These are phyloP conservation scores for Tephrocybe sp. DNA, from an alignment of 768 basidiomycete species.

Conservation along the genomic window DNA sequence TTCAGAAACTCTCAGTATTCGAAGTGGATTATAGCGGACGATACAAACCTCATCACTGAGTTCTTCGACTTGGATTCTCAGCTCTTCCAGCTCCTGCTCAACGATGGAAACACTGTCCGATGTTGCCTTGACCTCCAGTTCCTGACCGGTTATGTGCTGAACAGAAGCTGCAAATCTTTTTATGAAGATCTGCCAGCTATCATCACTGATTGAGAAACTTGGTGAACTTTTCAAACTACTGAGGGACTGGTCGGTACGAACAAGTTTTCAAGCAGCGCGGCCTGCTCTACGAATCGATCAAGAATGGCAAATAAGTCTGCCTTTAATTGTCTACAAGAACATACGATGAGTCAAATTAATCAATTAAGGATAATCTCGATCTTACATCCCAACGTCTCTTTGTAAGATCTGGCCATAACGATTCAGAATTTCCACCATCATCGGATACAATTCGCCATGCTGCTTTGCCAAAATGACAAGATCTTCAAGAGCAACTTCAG, in stretches of 20 bases:
- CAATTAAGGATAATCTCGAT: neutral
- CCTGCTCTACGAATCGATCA: constrained; percentile 66
- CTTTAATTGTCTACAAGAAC: constrained; percentile 10
- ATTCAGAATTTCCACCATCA: constrained; percentile 59
- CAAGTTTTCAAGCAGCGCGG: constrained; percentile 62
- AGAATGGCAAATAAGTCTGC: constrained; percentile 38
- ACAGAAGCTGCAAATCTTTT: constrained; percentile 61
- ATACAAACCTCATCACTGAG: constrained; percentile 64
- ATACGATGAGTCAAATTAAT: neutral
- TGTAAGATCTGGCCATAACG: constrained; percentile 58
- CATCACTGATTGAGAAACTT: constrained; percentile 46
- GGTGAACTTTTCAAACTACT: neutral
- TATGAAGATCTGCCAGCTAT: constrained; percentile 63
- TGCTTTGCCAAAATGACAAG: constrained; percentile 60
- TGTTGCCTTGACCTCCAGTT: constrained; percentile 50
- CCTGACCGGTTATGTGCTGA: constrained; percentile 65
- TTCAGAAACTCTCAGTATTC: constrained; percentile 23
- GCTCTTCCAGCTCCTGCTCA: constrained; percentile 59
- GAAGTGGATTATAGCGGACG: neutral
- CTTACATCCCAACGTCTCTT: constrained; percentile 61
- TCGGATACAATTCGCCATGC: constrained; percentile 61
- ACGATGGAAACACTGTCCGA: constrained; percentile 40
- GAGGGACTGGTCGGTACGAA: constrained; percentile 30
- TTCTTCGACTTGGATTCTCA: constrained; percentile 61
- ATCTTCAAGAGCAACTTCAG: constrained; percentile 57